phyloP scores from a whole-genome alignment of 371 early-diverging fungal species.

The Mortierella sp. region DNA sequence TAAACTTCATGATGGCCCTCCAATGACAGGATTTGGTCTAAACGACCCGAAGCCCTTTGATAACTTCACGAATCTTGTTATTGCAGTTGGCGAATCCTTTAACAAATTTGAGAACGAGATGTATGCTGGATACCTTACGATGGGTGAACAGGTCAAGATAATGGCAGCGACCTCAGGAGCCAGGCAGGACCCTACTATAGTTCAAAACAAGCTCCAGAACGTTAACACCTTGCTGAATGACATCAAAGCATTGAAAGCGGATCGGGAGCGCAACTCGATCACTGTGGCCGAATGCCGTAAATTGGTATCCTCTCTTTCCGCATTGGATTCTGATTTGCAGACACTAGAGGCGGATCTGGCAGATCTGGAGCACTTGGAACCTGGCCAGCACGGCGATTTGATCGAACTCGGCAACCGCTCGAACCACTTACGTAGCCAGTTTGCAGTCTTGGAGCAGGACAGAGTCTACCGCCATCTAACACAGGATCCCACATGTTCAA shows the following conservation, averaged over 20 bases:
- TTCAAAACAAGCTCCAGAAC: conserved; percentile 36
- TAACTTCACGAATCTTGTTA: conserved; percentile 20
- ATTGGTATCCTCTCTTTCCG: conserved; percentile 12
- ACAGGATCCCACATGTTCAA: conserved; percentile 37
- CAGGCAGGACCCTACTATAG: conserved; percentile 42
- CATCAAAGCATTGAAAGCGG: conserved; percentile 26
- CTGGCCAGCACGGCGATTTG: conserved; percentile 22
- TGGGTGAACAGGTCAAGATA: conserved; percentile 24
- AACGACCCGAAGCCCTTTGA: conserved; percentile 35
- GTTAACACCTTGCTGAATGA: conserved; percentile 20
- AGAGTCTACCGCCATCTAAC: conserved; percentile 16
- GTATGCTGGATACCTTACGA: conserved; percentile 12
- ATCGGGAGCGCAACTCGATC: conserved; percentile 39
- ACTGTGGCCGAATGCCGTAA: conserved; percentile 35
- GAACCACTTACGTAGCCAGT: conserved; percentile 22
- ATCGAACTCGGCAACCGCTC: conserved; percentile 20
- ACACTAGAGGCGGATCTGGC: conserved; percentile 20
- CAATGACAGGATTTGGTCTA: conserved; percentile 40
- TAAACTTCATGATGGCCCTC: conserved; percentile 21
- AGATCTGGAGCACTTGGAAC: conserved; percentile 37
- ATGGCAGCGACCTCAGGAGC: conserved; percentile 36
- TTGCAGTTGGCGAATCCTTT: conserved; percentile 11
- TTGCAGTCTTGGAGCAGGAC: conserved; percentile 39
- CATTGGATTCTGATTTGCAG: conserved; percentile 19
- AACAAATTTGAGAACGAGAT: conserved; percentile 21